A percentile compares a stretch with the other conserved stretches of the same genome.
Conservation (phyloP, 1,284 basidiomycete species). For the Afroboletus lepidellus region DNA sequence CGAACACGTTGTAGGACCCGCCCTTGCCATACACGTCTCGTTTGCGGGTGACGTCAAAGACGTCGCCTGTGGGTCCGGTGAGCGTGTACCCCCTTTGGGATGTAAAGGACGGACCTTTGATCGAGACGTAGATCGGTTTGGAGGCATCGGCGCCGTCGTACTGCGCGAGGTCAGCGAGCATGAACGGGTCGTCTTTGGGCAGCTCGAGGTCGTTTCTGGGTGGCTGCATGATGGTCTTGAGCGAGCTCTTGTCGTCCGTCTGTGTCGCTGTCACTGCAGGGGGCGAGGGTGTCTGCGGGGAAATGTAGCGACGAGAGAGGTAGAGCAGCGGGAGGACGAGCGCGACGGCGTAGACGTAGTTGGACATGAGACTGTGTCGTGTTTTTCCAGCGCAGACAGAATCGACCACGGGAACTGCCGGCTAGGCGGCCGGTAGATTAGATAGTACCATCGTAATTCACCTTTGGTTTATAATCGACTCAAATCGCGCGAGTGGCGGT, state of each 20-base stretch:
- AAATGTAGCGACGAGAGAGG: conserved; percentile 16
- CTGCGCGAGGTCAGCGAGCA: conserved; percentile 61
- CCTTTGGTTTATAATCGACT: no score
- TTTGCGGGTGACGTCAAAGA: conserved; percentile 85
- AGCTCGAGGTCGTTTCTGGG: conserved; percentile 61
- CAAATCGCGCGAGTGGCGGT: no score
- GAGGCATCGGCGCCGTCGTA: conserved; percentile 66
- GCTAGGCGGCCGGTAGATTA: no score
- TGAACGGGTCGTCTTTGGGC: conserved; percentile 78
- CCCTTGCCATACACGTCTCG: conserved; percentile 79
- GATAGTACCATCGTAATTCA: no score
- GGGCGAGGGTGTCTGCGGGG: background rate
- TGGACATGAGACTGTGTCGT: background rate
- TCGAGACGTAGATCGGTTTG: conserved; percentile 83
- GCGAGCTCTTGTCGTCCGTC: conserved; percentile 37
- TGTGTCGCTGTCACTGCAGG: conserved; percentile 13
- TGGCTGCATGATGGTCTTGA: conserved; percentile 69
- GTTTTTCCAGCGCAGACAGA: background rate
- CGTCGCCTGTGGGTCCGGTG: conserved; percentile 45
- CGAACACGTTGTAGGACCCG: conserved; percentile 70
- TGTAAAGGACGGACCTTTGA: conserved; percentile 63
- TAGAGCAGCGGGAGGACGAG: conserved; percentile 22
- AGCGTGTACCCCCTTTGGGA: background rate
- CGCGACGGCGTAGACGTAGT: conserved; percentile 18
- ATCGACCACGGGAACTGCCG: background rate